Base-by-base conservation (phyloP, 139 green algal species). In the Spirogloea muscicola region DNA sequence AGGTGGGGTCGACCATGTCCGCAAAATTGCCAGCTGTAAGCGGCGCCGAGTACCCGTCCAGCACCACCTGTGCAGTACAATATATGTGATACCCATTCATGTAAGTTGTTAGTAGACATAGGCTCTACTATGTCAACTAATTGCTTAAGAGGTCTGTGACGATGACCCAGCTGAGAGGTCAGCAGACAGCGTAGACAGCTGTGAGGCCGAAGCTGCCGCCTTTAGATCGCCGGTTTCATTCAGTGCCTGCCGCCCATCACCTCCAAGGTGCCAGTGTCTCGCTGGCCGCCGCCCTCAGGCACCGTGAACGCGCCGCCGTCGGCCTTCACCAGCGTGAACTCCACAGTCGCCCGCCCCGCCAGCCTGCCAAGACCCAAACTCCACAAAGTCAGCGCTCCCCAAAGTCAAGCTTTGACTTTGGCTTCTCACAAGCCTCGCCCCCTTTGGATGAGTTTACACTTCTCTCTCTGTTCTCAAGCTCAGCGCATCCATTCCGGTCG, bases 41-140 rank as follows among this genome's bases (percentile, higher is more conserved):
- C 13, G 66, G 74, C 10, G 74, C 72, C 31, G 72, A 80, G 51
- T 80, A 80, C n/a, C 74, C 69, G 39, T 82, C 69, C 48, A 82
- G 74, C 9, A 82, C 71, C 29, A 81, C n/a, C 69, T 77, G 69
- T 62, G 13, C 9, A n/a, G 34, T 18, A 16, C 44, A 52, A 16
- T 13, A n/a, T n/a, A n/a, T n/a, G n/a, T n/a, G n/a, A n/a, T n/a
- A n/a, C n/a, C n/a, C n/a, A n/a, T n/a, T n/a, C 44, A 52, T 52
- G 44, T 13, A 16, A 16, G 16, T 25, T 13, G 13, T 25, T 16
- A 16, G 10, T 13, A 52, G 13, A 10, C 44, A 52, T 16, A 52
- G 44, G 44, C 44, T 25, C 44, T 25, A 10, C 10, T 16, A 52
- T 16, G 16, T 16, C 13, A 16, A 52, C 44, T n/a, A 52, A 10